Conservation (phyloP, 2,329 filamentous ascomycete species). For the Coniochaeta pulveracea region DNA sequence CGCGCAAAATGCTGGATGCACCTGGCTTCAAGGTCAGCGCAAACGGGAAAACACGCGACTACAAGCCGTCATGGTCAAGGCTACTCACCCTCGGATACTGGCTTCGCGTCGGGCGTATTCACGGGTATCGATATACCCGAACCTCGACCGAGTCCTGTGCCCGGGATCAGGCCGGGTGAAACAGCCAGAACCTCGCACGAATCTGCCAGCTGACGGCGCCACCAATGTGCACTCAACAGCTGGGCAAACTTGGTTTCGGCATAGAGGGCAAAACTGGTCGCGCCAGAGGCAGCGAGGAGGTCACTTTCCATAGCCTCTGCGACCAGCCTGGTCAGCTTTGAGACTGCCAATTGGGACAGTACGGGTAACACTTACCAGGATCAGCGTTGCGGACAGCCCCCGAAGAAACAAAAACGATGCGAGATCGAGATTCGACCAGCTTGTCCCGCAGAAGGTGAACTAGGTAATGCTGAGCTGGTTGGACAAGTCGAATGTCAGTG, state of each 20-base stretch:
- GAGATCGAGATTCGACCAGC: constrained; percentile 30
- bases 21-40: no score
- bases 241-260: constrained; percentile 35
- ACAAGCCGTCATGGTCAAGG: neutral
- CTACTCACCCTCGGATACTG: constrained; percentile 29
- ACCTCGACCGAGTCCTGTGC: constrained; percentile 28
- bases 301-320: constrained; percentile 25
- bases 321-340: neutral
- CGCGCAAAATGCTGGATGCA: constrained; percentile 30
- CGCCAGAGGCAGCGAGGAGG: constrained; percentile 26
- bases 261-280: constrained; percentile 21
- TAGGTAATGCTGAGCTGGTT: constrained; percentile 41
- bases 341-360: neutral
- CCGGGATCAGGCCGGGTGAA: constrained; percentile 39
- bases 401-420: constrained; percentile 39
- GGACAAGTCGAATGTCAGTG: neutral
- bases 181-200: constrained; percentile 36
- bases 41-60: no score
- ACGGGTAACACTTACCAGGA: constrained; percentile 15
- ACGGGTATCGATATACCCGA: constrained; percentile 15
- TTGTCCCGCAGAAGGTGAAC: constrained; percentile 36
- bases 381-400: constrained; percentile 33
- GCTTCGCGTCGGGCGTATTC: constrained; percentile 34
- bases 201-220: constrained; percentile 37
- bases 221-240: constrained; percentile 41